Percentiles rank a stretch among this genome's conserved stretches.
Evolutionary conservation across 2,329 filamentous ascomycete species (phyloP).

Genomic region (Cadophora gregata): DNA sequence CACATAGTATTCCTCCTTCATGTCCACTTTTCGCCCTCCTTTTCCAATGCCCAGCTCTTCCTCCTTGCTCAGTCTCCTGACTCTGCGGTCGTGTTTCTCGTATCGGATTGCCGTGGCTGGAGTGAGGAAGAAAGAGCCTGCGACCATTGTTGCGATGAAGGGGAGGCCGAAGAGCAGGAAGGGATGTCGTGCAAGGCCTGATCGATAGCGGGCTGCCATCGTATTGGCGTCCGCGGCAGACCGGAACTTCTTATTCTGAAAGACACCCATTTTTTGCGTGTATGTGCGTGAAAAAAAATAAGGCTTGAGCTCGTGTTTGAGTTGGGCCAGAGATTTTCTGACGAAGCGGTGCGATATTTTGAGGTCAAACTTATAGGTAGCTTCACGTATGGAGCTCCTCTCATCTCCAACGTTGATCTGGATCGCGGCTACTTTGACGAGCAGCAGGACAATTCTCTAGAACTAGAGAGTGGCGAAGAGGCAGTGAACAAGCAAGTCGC

Average conservation of each 20-base stretch:
- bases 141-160: slow-evolving; percentile 88
- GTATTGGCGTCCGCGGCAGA: slow-evolving; percentile 68
- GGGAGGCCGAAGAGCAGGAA: slow-evolving; percentile 94
- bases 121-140: slow-evolving; percentile 91
- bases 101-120: slow-evolving; percentile 93
- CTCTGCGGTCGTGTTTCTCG: slow-evolving; percentile 89
- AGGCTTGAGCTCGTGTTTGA: not conserved
- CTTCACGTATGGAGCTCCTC: not conserved
- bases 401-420: too few species aligned
- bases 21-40: slow-evolving; percentile 72
- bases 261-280: slow-evolving; percentile 45
- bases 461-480: too few species aligned
- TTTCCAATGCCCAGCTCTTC: slow-evolving; percentile 85
- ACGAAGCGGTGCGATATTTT: slow-evolving; percentile 19
- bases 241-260: slow-evolving; percentile 75
- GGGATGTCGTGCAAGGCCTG: slow-evolving; percentile 75
- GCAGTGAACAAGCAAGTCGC: too few species aligned
- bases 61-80: slow-evolving; percentile 82
- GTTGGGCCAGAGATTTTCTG: not conserved
- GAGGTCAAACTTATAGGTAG: not conserved
- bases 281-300: not conserved
- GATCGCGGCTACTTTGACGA: not conserved
- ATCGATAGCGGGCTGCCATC: slow-evolving; percentile 78
- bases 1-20: slow-evolving; percentile 88
- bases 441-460: too few species aligned